Evolutionary conservation across 169 alveolate species (phyloP), one percentile per base, ranked within the genome.

Genomic region (Cryptosporidium andersoni): DNA sequence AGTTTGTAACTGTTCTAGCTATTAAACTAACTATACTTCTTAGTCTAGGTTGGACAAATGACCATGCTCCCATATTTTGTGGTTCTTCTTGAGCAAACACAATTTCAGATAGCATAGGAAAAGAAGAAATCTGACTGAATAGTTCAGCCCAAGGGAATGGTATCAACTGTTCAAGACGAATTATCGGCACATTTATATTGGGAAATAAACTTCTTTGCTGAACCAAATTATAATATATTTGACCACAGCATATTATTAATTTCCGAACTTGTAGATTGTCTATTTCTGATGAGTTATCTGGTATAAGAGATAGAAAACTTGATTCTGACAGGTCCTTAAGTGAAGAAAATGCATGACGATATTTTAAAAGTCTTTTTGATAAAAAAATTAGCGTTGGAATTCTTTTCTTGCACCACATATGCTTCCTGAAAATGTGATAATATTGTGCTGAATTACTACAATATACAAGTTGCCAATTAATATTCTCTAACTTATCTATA

Each of bases 81-180:
- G 93, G 97, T 89, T 96, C 99, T 89, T 96, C 98, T 80, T 96
- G 95, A 14, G 94, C 94, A 97, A 97, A 96, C 40, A 90, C 90
- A 34, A 95, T 81, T 58, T 93, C 67, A 62, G 93, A 56, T 16
- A 92, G 63, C 51, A 91, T 91, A 34, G 92, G 92, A 51, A 68
- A 91, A 9, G 65, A 66, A 47, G 88, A 82, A 25, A 93, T 60
- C 37, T 93, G 92, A n/a, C 90, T 64, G 80, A 82, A 85, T 40
- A 94, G 56, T 36, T 55, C 62, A 58, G 88, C 89, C 37, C 89
- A 94, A 39, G 98, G 98, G 89, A 95, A 95, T 7, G 98, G 98
- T 8, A 97, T 92, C 39, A 94, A 67, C 81, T 95, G 95, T 90
- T 95, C 98, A 40, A 95, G 81, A 47, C 97, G 91, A 2, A 94